Conservation (phyloP, 305 asterid species). For the Solanum hybrid region DNA sequence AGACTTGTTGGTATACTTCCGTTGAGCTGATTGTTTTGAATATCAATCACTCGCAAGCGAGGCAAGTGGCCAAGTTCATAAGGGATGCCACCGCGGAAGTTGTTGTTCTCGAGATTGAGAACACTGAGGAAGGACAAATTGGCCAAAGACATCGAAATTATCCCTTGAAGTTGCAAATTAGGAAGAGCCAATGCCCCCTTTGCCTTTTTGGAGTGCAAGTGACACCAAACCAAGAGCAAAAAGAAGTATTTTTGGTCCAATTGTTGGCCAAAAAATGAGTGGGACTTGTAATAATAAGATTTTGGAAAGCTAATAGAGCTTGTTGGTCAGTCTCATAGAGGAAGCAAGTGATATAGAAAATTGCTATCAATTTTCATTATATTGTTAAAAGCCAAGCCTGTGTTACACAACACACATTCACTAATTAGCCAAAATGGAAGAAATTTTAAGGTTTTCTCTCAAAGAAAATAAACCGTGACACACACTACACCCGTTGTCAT, state of each 20-base stretch:
- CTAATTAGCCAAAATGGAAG: not conserved
- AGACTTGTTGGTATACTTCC: not conserved
- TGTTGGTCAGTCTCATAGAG: not conserved
- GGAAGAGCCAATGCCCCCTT: conserved; percentile 15
- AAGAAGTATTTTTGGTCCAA: not conserved
- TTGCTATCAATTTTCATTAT: not conserved
- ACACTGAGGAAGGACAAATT: conserved; percentile 8
- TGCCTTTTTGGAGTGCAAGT: conserved; percentile 1
- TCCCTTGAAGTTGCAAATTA: conserved; percentile 11
- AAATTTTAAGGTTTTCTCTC: not conserved
- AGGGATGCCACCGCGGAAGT: not conserved
- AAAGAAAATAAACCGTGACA: too few species aligned
- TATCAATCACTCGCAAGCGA: not conserved
- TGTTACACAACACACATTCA: too few species aligned
- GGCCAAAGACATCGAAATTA: not conserved
- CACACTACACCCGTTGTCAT: too few species aligned
- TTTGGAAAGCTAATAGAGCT: conserved; percentile 1
- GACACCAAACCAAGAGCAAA: conserved; percentile 10
- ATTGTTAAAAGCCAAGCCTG: too few species aligned
- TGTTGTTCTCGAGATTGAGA: not conserved
- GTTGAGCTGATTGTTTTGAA: not conserved
- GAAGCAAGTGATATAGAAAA: not conserved
- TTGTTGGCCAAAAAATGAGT: not conserved
- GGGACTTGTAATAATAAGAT: not conserved
- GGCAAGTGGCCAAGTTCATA: not conserved